Base-by-base conservation (phyloP, 495 filamentous ascomycete species). In the Aspergillus bridgeri region DNA sequence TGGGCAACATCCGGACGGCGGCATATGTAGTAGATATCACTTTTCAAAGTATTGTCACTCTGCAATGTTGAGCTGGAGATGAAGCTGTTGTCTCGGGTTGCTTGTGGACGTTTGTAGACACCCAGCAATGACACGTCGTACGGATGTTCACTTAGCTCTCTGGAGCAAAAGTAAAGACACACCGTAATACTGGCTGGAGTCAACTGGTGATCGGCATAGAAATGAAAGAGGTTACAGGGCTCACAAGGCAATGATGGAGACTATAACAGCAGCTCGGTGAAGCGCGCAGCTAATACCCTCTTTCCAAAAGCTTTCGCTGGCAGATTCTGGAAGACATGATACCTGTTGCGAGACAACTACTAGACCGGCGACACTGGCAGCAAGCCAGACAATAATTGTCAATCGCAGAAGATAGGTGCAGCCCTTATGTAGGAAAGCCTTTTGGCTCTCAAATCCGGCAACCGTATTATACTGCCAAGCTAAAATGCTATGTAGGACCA, bases 381-480 rank as follows among this genome's bases (percentile, higher is more conserved):
- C 73, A 7, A 79, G 61, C 75, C 75, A 79, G 38, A 73, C 59
- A 51, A 74, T 63, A 17, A 74, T 66, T 48, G 69, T 69, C 18
- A 74, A 27, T 17, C 74, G 68, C 9, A 73, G 58, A 5, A 77
- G 60, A 57, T 77, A 74, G 15, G 70, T 76, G 64, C 73, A 79
- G 5, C 63, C 59, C 53, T 69, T 70, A 44, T 69, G 68, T 22
- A 79, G 50, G 5, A 72, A 56, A 6, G 66, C 65, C 47, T 74
- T 76, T 25, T 75, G 70, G 15, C 65, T 59, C 11, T 64, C 66
- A 56, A 72, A 73, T n/a, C 72, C 70, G 22, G 63, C 57, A 21
- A 74, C 71, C 15, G 69, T 70, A 48, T 76, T 74, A 50, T 75
- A 75, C 50, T 79, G 75, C 74, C 74, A 77, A 2, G 74, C 72